Conservation (phyloP, 2,329 filamentous ascomycete species). For the Fusarium liriodendri region DNA sequence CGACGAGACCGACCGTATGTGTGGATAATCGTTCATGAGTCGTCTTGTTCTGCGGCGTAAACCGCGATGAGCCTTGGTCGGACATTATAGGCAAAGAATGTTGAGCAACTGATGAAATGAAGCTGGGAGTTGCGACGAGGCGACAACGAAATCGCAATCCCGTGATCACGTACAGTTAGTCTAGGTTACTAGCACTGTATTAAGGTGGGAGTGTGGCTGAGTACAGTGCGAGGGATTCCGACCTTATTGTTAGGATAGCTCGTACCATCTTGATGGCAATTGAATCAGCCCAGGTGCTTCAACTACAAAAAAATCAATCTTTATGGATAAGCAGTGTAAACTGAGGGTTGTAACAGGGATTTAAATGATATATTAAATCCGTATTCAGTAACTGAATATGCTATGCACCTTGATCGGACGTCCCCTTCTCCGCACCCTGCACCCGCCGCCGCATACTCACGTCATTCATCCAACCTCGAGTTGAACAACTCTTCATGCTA, state of each 20-base stretch:
- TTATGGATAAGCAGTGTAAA: not conserved
- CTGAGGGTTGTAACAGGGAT: not conserved
- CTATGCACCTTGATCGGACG: not conserved
- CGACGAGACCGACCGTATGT: slow-evolving; percentile 90
- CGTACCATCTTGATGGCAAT: not conserved
- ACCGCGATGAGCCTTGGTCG: slow-evolving; percentile 64
- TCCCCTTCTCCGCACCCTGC: slow-evolving; percentile 20
- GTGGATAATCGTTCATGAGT: slow-evolving; percentile 86
- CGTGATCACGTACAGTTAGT: slow-evolving; percentile 9
- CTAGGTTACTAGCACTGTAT: not conserved
- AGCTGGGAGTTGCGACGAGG: not conserved
- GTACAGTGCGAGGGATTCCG: not conserved
- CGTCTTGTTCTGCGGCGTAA: slow-evolving; percentile 79
- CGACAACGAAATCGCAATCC: slow-evolving; percentile 2
- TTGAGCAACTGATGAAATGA: not conserved
- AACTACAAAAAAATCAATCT: not conserved
- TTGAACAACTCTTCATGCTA: slow-evolving; percentile 8
- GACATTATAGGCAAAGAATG: slow-evolving; percentile 51
- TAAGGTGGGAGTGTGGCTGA: fast-evolving
- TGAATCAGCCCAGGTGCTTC: not conserved
- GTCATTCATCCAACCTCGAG: slow-evolving; percentile 26
- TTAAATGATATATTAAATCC: not conserved
- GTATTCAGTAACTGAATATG: not conserved
- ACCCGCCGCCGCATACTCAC: slow-evolving; percentile 9
- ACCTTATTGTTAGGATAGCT: not conserved